Base-by-base conservation (phyloP, 2,329 filamentous ascomycete species). In the Paecilomyces dactylethromorphus region DNA sequence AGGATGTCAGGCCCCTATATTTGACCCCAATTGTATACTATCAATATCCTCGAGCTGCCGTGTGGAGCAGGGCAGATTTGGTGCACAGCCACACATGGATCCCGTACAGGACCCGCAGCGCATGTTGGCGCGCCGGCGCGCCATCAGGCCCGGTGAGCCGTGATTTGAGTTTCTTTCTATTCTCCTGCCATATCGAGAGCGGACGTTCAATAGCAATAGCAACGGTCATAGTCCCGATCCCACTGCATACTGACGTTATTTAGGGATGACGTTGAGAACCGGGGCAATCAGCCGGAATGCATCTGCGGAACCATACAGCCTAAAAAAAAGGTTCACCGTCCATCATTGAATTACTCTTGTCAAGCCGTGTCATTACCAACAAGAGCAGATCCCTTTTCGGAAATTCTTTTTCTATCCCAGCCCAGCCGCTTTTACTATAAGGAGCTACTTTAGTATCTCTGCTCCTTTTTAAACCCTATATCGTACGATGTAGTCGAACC, bases 51-150 rank as follows among this genome's bases (percentile, higher is more conserved):
- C 39, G 39, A 45, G 21, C 22, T 49, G 54, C 12, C 54, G n/a
- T n/a, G 32, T 35, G 39, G 39, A 50, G 39, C 56, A 57, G 29
- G 29, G 49, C 56, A 57, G 13, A 57, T 31, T 53, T 13, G 18
- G 26, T 33, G 56, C 56, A 57, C 56, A 57, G 56, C 56, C 56
- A 57, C 56, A 57, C 24, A 53, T 53, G 24, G 56, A 57, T 22
- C 49, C 39, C 26, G n/a, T 49, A 53, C 29, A 21, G 24, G 45
- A 53, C 29, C 24, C 49, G 49, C 54, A 24, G 35, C 26, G 32
- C 11, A 39, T 55, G 13, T 12, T 39, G 22, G 13, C 29, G 32
- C 54, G 21, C 22, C 39, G 15, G 18, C 26, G 18, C 53, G 29
- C 18, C 15, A 32, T 35, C 10, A 54, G 21, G 53, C 53, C n/a